These are phyloP conservation scores for Rhizopogon vinicolor DNA, from an alignment of 768 basidiomycete species.

Conservation along the genomic window DNA sequence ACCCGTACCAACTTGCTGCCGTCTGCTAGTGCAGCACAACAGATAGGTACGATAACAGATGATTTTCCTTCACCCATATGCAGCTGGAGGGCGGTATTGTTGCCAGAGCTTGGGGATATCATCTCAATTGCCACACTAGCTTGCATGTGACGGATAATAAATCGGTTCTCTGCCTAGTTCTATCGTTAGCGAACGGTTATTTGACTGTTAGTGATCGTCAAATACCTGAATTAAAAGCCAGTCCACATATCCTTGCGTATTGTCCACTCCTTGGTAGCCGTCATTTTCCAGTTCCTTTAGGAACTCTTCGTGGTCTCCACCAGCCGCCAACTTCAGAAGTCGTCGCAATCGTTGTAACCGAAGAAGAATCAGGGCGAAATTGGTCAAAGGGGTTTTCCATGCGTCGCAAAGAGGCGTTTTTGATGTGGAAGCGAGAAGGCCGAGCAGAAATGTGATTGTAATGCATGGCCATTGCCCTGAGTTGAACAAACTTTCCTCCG, in stretches of 20 bases:
- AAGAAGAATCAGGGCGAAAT: constrained; percentile 24
- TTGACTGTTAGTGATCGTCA: not conserved
- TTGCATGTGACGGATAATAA: constrained; percentile 26
- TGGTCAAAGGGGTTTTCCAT: constrained; percentile 26
- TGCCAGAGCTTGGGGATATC: constrained; percentile 20
- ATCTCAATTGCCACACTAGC: constrained; percentile 24
- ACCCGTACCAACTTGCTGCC: constrained; percentile 25
- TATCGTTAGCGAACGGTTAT: not conserved
- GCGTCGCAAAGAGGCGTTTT: constrained; percentile 3
- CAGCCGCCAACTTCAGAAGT: constrained; percentile 17
- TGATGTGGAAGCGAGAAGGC: constrained; percentile 22
- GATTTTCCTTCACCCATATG: constrained; percentile 57
- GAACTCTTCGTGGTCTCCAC: constrained; percentile 8
- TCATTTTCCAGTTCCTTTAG: constrained; percentile 12
- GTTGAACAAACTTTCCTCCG: not conserved
- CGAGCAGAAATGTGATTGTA: constrained; percentile 24
- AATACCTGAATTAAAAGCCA: constrained; percentile 20
- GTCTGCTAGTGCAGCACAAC: constrained; percentile 20
- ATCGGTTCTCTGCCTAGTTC: constrained; percentile 20
- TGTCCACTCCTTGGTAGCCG: constrained; percentile 13
- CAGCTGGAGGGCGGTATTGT: constrained; percentile 41
- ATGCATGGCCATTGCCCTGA: constrained; percentile 33
- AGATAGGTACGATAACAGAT: constrained; percentile 33
- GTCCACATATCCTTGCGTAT: constrained; percentile 9
- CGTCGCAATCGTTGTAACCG: constrained; percentile 32